Conservation (phyloP, 1,139 yeast genomes). For the Taphrina wiesneri region DNA sequence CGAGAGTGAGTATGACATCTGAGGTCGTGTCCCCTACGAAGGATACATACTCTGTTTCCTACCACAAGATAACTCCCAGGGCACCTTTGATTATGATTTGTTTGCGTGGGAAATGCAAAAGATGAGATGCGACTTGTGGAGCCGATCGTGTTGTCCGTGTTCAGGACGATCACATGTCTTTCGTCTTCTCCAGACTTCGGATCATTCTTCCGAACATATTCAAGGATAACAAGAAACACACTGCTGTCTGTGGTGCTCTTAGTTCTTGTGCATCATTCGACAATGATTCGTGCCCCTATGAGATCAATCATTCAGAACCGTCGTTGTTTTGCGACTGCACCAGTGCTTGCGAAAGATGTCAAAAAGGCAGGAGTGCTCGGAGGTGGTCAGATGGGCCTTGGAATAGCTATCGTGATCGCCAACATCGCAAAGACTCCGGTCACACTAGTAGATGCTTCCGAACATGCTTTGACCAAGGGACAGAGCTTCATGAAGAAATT, state of each 20-base stretch:
- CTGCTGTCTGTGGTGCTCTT: no score
- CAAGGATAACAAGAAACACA: no score
- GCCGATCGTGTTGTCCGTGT: not conserved
- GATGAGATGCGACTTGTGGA: not conserved
- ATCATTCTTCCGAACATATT: no score
- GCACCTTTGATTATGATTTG: not conserved
- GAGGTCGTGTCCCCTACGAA: not conserved
- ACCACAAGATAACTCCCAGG: not conserved
- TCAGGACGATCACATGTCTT: not conserved
- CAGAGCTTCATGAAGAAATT: constrained; percentile 47
- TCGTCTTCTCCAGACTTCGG: not conserved
- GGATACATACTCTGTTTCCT: not conserved
- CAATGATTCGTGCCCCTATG: not conserved
- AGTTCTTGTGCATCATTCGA: no score
- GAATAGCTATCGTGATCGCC: constrained; percentile 52
- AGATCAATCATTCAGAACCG: not conserved
- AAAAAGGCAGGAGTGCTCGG: constrained; percentile 27
- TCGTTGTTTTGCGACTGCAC: not conserved
- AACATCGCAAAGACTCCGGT: constrained; percentile 49
- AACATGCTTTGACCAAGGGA: constrained; percentile 46
- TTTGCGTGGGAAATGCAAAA: not conserved
- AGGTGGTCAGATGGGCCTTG: constrained; percentile 45
- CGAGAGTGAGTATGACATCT: not conserved
- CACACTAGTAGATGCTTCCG: constrained; percentile 46
- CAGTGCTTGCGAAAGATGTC: constrained; percentile 18